Evolutionary conservation across 2,329 filamentous ascomycete genomes (phyloP), one percentile per base, ranked within the genome.

Genomic region (Colletotrichum sojae): DNA sequence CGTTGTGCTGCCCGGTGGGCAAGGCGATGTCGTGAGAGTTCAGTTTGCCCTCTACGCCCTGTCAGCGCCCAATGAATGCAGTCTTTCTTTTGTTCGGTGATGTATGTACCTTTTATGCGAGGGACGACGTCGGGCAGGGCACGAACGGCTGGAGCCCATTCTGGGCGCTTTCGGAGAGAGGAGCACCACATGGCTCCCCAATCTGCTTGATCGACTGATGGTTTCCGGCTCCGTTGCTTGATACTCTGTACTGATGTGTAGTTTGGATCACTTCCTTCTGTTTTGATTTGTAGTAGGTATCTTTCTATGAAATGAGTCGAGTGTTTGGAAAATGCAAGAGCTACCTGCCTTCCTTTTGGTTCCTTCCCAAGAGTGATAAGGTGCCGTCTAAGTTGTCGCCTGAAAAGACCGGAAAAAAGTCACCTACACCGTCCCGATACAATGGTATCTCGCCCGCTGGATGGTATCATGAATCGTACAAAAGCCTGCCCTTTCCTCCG

Each of bases 1-100:
- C 20, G 84, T 61, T 4, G 77, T 27, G 64, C 51, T 61, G 18
- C 53, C 58, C 20, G 84, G 62, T 4, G 77, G 76, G 45, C 31
- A 88, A 77, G 15, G 82, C 82, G 36, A 87, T 72, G 70, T 88
- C 86, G 70, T 87, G 82, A 2, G 78, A 80, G 16, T 76, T 73
- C 3, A 88, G 75, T 16, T 73, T 76, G 4, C 74, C 72, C 74
- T 86, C 85, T 87, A 54, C 9, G 6, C 13, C 5, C 2, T 22
- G 16, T 65, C 10, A 56, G 25, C 31, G 6, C 40, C 45, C 36
- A 9, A 5, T 12, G 48, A 70, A 36, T 60, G 36, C 18, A 8
- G 10, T 4, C 10, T 8, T 25, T n/a, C 25, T 9, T 27, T 18
- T 59, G 72, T 75, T 71, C 8, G 2, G 31, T 36, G 31, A 36